Conservation (phyloP, 2,329 filamentous ascomycete species). For the Botrytis hyacinthi region DNA sequence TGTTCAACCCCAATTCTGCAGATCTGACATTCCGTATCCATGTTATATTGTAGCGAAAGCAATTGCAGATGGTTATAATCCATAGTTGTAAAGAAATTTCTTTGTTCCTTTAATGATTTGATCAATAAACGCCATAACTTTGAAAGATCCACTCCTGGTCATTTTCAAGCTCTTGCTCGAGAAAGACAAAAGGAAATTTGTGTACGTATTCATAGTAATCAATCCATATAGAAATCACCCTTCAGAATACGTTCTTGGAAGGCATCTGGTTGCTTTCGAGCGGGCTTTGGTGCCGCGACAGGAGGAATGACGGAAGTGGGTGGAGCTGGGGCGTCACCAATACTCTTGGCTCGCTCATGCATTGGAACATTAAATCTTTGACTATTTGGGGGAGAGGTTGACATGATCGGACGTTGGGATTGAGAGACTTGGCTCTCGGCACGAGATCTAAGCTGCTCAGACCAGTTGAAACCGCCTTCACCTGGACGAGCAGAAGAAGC, state of each 20-base stretch:
- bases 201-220: conserved; percentile 27
- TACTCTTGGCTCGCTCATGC: conserved; percentile 69
- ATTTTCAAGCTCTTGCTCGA: conserved; percentile 2
- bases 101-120: background rate
- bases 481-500: conserved; percentile 68
- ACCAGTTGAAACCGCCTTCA: conserved; percentile 88
- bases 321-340: conserved; percentile 61
- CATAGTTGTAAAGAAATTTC: background rate
- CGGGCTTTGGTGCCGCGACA: conserved; percentile 43
- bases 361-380: conserved; percentile 37
- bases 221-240: conserved; percentile 98
- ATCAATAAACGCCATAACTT: background rate
- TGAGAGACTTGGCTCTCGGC: conserved; percentile 73
- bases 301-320: conserved; percentile 46
- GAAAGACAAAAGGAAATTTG: conserved; percentile 6
- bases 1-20: background rate
- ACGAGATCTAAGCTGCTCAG: conserved; percentile 88
- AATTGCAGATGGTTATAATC: background rate
- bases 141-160: background rate
- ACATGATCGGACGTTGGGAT: conserved; percentile 56
- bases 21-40: background rate
- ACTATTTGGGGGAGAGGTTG: conserved; percentile 48
- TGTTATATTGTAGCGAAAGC: background rate
- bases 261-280: conserved; percentile 73
- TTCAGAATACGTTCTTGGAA: conserved; percentile 97